phyloP scores from a whole-genome alignment of 2,329 filamentous ascomycete species.

The Clathrospora elynae region DNA sequence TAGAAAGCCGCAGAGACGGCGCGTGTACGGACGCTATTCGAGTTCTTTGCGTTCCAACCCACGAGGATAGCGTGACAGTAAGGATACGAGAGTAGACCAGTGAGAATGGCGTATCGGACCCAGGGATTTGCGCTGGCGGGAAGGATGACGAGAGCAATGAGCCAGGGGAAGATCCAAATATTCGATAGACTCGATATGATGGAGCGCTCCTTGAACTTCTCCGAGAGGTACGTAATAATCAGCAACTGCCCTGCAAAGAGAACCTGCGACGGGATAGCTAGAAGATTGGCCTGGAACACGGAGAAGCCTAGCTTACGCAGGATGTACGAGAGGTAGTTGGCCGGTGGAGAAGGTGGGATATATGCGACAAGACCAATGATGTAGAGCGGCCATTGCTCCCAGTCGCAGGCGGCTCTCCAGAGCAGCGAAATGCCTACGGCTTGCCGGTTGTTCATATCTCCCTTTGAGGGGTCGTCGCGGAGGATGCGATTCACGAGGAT shows the following conservation, averaged over 20 bases:
- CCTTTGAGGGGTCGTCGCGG: constrained; percentile 62
- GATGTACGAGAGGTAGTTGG: constrained; percentile 59
- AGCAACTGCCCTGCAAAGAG: constrained; percentile 51
- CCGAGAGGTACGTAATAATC: constrained; percentile 53
- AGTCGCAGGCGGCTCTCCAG: constrained; percentile 35
- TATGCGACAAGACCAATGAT: constrained; percentile 53
- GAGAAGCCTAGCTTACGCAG: constrained; percentile 64
- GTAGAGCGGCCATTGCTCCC: constrained; percentile 43
- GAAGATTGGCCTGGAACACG: constrained; percentile 66
- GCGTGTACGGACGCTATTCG: constrained; percentile 48
- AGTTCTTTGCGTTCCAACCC: constrained; percentile 48
- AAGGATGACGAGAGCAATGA: constrained; percentile 59
- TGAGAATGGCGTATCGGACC: constrained; percentile 59
- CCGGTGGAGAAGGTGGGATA: constrained; percentile 26
- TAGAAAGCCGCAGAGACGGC: constrained; percentile 50
- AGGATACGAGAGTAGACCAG: constrained; percentile 58
- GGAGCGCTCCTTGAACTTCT: constrained; percentile 54
- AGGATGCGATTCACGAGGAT: constrained; percentile 67
- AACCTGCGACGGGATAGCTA: constrained; percentile 60
- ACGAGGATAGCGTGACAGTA: constrained; percentile 56
- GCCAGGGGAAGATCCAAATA: constrained; percentile 65
- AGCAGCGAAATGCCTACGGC: constrained; percentile 27
- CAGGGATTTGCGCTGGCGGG: constrained; percentile 53
- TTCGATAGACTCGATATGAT: constrained; percentile 57
- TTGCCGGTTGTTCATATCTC: constrained; percentile 55